These are phyloP conservation scores for Fonsecaea nubica DNA, from an alignment of 2,329 filamentous ascomycete genomes.

Conservation along the genomic window DNA sequence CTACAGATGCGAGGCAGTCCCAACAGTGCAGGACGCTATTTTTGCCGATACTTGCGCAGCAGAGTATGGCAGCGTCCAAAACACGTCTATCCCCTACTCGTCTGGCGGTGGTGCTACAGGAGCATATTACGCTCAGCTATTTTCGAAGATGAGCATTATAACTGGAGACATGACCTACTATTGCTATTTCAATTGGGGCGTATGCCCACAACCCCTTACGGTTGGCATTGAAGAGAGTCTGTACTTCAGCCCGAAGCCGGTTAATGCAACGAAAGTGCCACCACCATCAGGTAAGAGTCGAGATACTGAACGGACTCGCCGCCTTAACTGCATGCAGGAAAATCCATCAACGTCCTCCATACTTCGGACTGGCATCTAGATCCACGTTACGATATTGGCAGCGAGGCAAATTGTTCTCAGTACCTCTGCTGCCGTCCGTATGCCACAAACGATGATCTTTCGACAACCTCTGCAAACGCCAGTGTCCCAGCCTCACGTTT, in stretches of 20 bases:
- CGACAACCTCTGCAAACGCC: slow-evolving; percentile 3
- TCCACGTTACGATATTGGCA: slow-evolving; percentile 9
- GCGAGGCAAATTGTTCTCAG: slow-evolving; percentile 10
- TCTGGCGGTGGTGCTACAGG: slow-evolving; percentile 3
- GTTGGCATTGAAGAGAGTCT: slow-evolving; percentile 9
- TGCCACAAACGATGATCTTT: slow-evolving; percentile 9
- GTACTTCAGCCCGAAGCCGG: slow-evolving; percentile 9
- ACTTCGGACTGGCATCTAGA: slow-evolving; percentile 12
- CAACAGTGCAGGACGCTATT: slow-evolving; percentile 7
- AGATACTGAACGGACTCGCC: too few relatives aligned
- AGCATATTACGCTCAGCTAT: slow-evolving; percentile 2
- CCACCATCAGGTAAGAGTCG: not conserved
- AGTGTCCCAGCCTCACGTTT: slow-evolving; percentile 3
- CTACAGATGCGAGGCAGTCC: slow-evolving; percentile 2
- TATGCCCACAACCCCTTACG: slow-evolving; percentile 9
- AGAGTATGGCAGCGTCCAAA: slow-evolving; percentile 2
- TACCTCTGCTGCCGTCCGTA: slow-evolving; percentile 12
- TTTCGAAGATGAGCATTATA: slow-evolving; percentile 4
- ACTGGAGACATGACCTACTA: slow-evolving; percentile 4
- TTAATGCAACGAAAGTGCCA: not conserved
- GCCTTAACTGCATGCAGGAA: not conserved
- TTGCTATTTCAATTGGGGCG: slow-evolving; percentile 12
- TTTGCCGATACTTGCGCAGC: slow-evolving; percentile 12
- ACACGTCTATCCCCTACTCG: not conserved
- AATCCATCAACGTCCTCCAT: slow-evolving; percentile 11